Base-by-base conservation (phyloP, 2,329 filamentous ascomycete species). In the Aspergillus udagawae region DNA sequence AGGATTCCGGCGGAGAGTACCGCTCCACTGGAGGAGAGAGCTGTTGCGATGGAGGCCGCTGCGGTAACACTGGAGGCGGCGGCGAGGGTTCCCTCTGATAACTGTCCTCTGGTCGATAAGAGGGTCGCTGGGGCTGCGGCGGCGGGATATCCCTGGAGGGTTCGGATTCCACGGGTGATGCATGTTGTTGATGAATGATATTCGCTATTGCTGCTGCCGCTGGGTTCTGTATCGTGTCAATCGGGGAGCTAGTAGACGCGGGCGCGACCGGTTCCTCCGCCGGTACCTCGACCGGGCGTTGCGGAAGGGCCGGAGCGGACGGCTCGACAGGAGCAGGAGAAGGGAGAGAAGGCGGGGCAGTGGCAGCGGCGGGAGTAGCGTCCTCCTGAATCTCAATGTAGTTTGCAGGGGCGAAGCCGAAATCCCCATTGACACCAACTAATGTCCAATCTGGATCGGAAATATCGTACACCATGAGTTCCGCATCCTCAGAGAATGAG, bases 381-480 rank as follows among this genome's bases (percentile, higher is more conserved):
- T 68, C 65, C 44, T 82, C 80, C 49, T 80, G 74, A 52, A 91
- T 75, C 64, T 97, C 91, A 63, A 97, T 96, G 73, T 99, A 99
- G 75, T 97, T 99, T 59, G 93, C 85, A 3, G 94, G 94, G 54
- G 90, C 94, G 74, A 99, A 99, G 51, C 94, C 94, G 78, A 87
- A 99, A 63, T 97, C 91, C 53, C 85, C 85, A 64, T 92, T 86
- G 48, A 88, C 79, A 20, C 93, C 92, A 29, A 96, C 93, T 51
- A 99, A 80, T 61, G 94, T 96, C 94, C 94, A 99, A 76, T 99
- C 94, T 14, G 91, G 91, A 73, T 99, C 94, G 4, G 91, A 89
- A 9, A 83, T 87, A 74, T 99, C 94, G 76, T 90, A 97, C 50
- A 99, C 90, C 59, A 89, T 81, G 51, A 99, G 82, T 48, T 85